Base-by-base conservation (phyloP, 257 asterid species). In the Forsythia suspensa region DNA sequence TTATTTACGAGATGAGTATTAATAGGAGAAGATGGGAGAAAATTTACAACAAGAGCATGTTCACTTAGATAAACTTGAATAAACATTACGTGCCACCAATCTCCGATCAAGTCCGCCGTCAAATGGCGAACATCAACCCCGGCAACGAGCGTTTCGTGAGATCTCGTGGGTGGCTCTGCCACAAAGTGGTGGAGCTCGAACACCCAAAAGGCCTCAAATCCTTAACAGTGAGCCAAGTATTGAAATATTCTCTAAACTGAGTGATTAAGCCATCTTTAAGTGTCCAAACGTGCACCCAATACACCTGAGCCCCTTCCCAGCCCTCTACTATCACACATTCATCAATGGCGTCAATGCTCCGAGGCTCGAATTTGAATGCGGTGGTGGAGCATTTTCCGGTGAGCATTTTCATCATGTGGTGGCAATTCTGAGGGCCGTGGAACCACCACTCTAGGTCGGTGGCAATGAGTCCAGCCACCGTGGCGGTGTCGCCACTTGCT, bases 201-300 rank as follows among this genome's bases (percentile, higher is more conserved):
- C 87, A 83, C 24, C 85, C 84, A 41, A 66, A 68, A 12, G 90
- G 92, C 83, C 88, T 82, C 57, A 92, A 80, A 21, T 91, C 97
- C 8, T 83, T 89, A 2, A 95, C 98, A 4, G 97, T 95, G 5
- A 93, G 94, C 94, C 97, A 93, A 0, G 99, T 95, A 81, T 95
- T 95, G 85, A 95, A 95, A 68, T 95, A 95, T 72, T 95, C 99
- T 70, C 99, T 83, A 20, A 95, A 88, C 75, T 95, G 97, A 39
- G 90, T 92, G 66, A 93, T 91, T 13, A 90, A 46, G 1, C 98
- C 96, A 38, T 87, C 89, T 82, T 86, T 84, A 8, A 95, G 70
- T 4, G 90, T 93, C 98, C 98, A 95, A 37, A 91, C 97, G 66
- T 95, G 98, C 74, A 95, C 98, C 98, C 98, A 92, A 37, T 91